These are phyloP conservation scores for Physcomitrium patens DNA, from an alignment of 225 moss, liverwort and hornwort species.

Conservation along the genomic window DNA sequence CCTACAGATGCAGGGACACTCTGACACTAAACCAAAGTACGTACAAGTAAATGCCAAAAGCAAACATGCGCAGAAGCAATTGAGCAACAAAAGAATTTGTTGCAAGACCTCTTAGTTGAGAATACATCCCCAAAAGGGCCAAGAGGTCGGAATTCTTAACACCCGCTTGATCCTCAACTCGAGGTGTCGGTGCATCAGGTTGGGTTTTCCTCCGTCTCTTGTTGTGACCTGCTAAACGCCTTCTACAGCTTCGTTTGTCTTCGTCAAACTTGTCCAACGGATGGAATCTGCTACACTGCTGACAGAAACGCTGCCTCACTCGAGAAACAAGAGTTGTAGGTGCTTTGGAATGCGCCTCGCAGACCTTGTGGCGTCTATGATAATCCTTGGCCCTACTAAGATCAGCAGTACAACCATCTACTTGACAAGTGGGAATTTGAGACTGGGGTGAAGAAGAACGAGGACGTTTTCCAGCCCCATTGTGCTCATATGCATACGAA, in stretches of 20 bases:
- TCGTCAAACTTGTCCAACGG: conserved; percentile 85
- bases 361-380: conserved; percentile 96
- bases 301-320: conserved; percentile 92
- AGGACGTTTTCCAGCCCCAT: conserved; percentile 65
- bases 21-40: no score
- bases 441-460: conserved; percentile 86
- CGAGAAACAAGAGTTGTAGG: conserved; percentile 67
- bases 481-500: conserved; percentile 72
- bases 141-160: conserved; percentile 63
- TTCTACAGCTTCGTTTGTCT: conserved; percentile 89
- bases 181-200: conserved; percentile 60
- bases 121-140: conserved; percentile 63
- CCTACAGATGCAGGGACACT: neutral
- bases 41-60: neutral
- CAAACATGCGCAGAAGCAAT: neutral
- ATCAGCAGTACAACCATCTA: conserved; percentile 86
- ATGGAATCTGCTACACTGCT: conserved; percentile 99
- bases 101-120: conserved; percentile 66
- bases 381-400: conserved; percentile 91
- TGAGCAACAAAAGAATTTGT: neutral
- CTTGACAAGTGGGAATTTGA: conserved; percentile 82
- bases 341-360: conserved; percentile 91
- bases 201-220: conserved; percentile 91
- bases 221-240: conserved; percentile 94
- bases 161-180: conserved; percentile 61